A percentile compares a stretch with the other conserved stretches of the same genome.
Evolutionary conservation across 1,284 basidiomycete species (phyloP).

Genomic region (Vanrija pseudolonga): DNA sequence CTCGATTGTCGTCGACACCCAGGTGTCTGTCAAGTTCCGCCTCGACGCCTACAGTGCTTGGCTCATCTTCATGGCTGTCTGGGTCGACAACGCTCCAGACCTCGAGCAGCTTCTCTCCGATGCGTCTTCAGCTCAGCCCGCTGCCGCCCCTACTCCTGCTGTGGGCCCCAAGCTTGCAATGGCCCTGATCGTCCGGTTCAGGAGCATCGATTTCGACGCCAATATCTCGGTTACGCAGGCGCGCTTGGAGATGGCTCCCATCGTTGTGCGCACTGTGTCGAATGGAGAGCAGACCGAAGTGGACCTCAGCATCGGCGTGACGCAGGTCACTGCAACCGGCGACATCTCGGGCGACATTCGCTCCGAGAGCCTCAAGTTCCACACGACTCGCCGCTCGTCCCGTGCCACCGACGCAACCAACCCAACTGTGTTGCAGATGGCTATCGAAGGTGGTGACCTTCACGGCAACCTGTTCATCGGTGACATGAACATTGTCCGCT

Average conservation of each 20-base stretch:
- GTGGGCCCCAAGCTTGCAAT: conserved; percentile 19
- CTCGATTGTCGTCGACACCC: conserved; percentile 50
- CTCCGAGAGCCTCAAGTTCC: conserved; percentile 70
- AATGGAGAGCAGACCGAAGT: conserved; percentile 48
- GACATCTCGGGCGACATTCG: conserved; percentile 67
- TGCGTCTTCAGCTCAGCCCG: neutral
- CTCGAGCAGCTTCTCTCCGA: conserved; percentile 18
- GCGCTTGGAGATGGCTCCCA: conserved; percentile 61
- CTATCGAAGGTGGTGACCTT: conserved; percentile 69
- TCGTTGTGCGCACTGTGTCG: conserved; percentile 36
- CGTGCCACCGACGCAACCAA: conserved; percentile 34
- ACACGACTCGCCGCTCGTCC: conserved; percentile 61
- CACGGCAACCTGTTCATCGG: conserved; percentile 69
- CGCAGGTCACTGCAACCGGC: conserved; percentile 63
- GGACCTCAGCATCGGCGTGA: conserved; percentile 62
- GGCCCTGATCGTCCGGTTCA: conserved; percentile 63
- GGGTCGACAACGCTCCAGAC: conserved; percentile 41
- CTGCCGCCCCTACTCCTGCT: neutral
- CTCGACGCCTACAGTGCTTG: conserved; percentile 42
- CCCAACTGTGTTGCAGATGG: conserved; percentile 64
- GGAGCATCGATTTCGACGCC: conserved; percentile 65
- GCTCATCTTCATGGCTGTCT: conserved; percentile 42
- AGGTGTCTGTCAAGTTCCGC: conserved; percentile 37
- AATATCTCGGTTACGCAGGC: conserved; percentile 62
- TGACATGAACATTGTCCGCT: conserved; percentile 68